Base-by-base conservation (phyloP, 306 rosid genomes). In the Myrica gale region DNA sequence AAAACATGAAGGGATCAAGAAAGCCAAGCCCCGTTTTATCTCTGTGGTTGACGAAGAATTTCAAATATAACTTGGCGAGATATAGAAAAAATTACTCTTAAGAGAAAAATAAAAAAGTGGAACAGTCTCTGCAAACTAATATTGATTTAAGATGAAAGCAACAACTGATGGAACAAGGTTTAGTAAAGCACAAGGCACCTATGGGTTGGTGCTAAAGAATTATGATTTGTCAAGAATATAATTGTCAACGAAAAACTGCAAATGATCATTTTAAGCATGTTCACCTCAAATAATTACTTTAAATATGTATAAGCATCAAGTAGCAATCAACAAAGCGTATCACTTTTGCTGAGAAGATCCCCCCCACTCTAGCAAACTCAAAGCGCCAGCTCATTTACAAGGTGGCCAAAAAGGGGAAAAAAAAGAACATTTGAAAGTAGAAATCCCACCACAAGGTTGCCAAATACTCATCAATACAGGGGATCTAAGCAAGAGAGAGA, bases 331-430 rank as follows among this genome's bases (percentile, higher is more conserved):
- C 54, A 42, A 62, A 74, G 81, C 79, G 47, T 76, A 82, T 75
- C 85, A 85, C 74, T 81, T 81, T 74, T 76, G 74, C 84, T 76
- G 82, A 81, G 87, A 85, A 54, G 60, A 80, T 74, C 74, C 37
- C 55, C 61, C 81, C 85, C 76, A 42, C 51, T 75, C 62, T 72
- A 70, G 55, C 77, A 68, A 71, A 43, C 74, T 65, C 81, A 46
- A 78, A 68, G 58, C 75, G 76, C 74, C 74, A 70, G 54, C 68
- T 81, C 68, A 80, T 84, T 78, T 84, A 90, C 91, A 88, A 72
- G 79, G 75, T 81, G 80, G 77, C 78, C 65, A 55, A 74, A 75
- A 60, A 42, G 0, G 3, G 0, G 32, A 54, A 70, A 82, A 58
- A 78, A 41, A 72, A 60, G 54, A 76, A 51, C 76, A 79, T 79